Base-by-base conservation (phyloP, 345 rosid species). In the Populus ilicifolia region DNA sequence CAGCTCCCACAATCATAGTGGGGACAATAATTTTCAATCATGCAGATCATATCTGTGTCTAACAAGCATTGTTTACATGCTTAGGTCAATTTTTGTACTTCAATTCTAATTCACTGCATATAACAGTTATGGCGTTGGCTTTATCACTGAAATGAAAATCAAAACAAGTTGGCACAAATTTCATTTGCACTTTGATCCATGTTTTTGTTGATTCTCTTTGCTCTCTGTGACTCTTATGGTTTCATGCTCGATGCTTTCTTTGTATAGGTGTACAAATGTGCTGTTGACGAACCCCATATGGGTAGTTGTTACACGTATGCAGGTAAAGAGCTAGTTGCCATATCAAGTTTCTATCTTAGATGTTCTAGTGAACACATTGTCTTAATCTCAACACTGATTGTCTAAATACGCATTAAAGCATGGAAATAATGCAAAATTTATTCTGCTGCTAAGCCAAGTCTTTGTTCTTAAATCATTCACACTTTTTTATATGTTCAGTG, bases 251-350 rank as follows among this genome's bases (percentile, higher is more conserved):
- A 62, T 82, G 59, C 71, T 77, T 78, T 85, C 44, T 63, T 54
- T 80, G 20, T 83, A 77, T 83, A 96, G 99, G 86, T 86, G 91
- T 62, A 89, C 91, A 69, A 96, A 96, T 88, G 99, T 96, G 84
- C 87, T 96, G 39, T 72, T 92, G 89, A 96, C 98, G 66, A 96
- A 88, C 80, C 99, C 99, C 29, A 91, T 96, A 69, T 96, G 99
- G 99, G 93, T 96, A 66, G 93, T 96, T 78, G 98, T 96, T 76
- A 94, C 99, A 0, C 94, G 94, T 64, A 92, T 94, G 99, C 99
- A 92, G 98, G 99, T 96, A 86, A 87, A 74, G 67, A 5, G n/a
- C 79, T 71, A 50, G 14, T 35, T 59, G 23, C 66, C 48, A 61
- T 72, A 66, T 61, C 25, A 43, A 70, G 73, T 76, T 66, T 75